Conservation (phyloP, 2,329 filamentous ascomycete genomes). For the Phialophora tarda region DNA sequence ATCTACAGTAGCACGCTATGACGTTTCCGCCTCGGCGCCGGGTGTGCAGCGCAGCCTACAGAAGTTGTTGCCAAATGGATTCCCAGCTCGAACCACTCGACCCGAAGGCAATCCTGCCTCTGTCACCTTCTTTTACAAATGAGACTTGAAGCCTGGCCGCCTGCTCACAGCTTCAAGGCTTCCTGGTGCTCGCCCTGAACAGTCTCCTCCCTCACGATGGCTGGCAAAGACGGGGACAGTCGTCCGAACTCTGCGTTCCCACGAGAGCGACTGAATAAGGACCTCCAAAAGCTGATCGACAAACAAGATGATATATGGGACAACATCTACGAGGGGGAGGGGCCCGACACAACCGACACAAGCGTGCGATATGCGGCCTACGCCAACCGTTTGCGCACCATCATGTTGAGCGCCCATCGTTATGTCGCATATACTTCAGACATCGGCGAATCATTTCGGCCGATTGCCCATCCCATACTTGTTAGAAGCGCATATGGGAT, state of each 20-base stretch:
- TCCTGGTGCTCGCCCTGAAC: neutral
- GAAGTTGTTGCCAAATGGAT: neutral
- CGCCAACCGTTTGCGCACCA: constrained; percentile 80
- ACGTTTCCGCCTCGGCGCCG: neutral
- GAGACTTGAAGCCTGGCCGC: neutral
- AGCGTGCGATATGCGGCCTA: constrained; percentile 92
- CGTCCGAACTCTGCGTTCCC: constrained; percentile 43
- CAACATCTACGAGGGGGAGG: constrained; percentile 72
- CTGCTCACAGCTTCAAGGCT: constrained; percentile 12
- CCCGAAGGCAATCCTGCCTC: constrained; percentile 14
- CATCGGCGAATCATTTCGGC: constrained; percentile 94
- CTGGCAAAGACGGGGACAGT: constrained; percentile 24
- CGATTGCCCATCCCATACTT: constrained; percentile 82
- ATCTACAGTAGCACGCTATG: neutral
- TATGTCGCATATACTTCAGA: constrained; percentile 98
- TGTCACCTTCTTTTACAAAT: constrained; percentile 4
- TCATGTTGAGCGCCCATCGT: constrained; percentile 86
- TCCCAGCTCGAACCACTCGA: neutral
- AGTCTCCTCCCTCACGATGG: constrained; percentile 24
- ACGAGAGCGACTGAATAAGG: constrained; percentile 58
- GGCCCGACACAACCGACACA: constrained; percentile 79
- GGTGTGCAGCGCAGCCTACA: neutral
- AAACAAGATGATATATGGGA: constrained; percentile 76
- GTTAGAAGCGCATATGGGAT: constrained; percentile 85
- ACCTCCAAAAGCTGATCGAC: constrained; percentile 62